Base-by-base conservation (phyloP, 441 rosid species). In the Eutrema salsugineum region DNA sequence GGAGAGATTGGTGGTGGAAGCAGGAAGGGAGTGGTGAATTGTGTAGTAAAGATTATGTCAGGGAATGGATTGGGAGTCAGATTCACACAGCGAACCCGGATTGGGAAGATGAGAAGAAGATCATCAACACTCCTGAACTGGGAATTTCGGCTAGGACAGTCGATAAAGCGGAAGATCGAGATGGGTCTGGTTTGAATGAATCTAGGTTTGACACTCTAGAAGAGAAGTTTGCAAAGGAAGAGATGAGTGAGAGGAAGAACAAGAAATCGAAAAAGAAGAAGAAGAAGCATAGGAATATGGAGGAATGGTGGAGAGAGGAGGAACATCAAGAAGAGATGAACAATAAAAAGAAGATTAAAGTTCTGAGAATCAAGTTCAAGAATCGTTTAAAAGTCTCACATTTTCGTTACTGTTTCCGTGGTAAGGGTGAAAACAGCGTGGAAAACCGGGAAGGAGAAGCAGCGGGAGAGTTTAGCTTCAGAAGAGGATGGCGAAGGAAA, bases 1-100 rank as follows among this genome's bases (percentile, higher is more conserved):
- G 99, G 3, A 88, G 92, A 72, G 97, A 95, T 75, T 95, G 99
- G 99, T 95, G 99, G 99, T 95, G 99, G 98, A 90, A 89, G 77
- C 99, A 95, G 78, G 98, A 92, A 51, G 97, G 94, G 35, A 92
- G 91, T 78, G 96, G 91, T 42, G 99, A 95, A 66, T 71, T 93
- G 71, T 90, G 94, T 63, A 91, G 97, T 60, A 95, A 93, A 71
- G 99, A 95, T 82, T 93, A 95, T 58, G 96, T 95, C 5, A 88
- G 78, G 90, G 99, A 95, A 79, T 95, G 99, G 99, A 92, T 95
- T 46, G 99, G 98, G 38, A 92, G 98, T 81, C 99, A 95, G 60
- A 93, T 93, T 65, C 84, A 87, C 54, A 89, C 91, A 0, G 40
- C 76, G 0, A 89, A 87, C 77, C 89, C 96, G n/a, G 95, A 85